These are phyloP conservation scores for Penicillium sp. DNA, from an alignment of 2,329 filamentous ascomycete genomes.

Conservation along the genomic window DNA sequence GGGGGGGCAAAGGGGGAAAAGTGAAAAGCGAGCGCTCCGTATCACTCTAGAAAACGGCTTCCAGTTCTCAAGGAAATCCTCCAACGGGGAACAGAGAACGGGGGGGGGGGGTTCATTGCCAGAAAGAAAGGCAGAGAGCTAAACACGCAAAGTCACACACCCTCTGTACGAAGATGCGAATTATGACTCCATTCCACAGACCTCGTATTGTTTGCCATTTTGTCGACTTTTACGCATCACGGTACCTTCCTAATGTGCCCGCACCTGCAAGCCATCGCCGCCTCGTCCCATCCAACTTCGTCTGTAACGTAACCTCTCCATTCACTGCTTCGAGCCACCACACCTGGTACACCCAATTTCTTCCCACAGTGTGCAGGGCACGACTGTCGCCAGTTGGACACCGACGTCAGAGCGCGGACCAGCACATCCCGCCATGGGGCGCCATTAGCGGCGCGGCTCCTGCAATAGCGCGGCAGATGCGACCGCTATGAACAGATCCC, in stretches of 20 bases:
- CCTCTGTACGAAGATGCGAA: background rate
- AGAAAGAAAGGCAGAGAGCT: background rate
- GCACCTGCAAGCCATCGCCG: constrained; percentile 17
- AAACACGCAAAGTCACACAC: background rate
- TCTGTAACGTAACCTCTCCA: background rate
- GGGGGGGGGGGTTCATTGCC: background rate
- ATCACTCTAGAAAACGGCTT: constrained; percentile 9
- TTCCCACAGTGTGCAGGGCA: background rate
- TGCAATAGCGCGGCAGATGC: constrained; percentile 31
- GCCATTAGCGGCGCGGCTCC: constrained; percentile 32
- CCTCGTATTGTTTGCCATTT: constrained; percentile 16
- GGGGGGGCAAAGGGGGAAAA: constrained; percentile 9
- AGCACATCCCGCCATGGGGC: constrained; percentile 25
- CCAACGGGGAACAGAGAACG: constrained; percentile 9
- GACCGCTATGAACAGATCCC: constrained; percentile 7
- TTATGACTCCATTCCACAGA: background rate
- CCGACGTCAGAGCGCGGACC: constrained; percentile 36
- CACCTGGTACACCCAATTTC: background rate
- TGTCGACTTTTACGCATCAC: background rate
- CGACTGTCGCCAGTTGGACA: constrained; percentile 21
- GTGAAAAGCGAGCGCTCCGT: constrained; percentile 15
- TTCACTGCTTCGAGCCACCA: background rate
- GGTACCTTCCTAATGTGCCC: background rate
- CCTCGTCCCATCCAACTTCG: constrained; percentile 1
- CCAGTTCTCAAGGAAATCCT: background rate